Base-by-base conservation (phyloP, 352 stramenopile genomes). In the Phytophthora sp. region DNA sequence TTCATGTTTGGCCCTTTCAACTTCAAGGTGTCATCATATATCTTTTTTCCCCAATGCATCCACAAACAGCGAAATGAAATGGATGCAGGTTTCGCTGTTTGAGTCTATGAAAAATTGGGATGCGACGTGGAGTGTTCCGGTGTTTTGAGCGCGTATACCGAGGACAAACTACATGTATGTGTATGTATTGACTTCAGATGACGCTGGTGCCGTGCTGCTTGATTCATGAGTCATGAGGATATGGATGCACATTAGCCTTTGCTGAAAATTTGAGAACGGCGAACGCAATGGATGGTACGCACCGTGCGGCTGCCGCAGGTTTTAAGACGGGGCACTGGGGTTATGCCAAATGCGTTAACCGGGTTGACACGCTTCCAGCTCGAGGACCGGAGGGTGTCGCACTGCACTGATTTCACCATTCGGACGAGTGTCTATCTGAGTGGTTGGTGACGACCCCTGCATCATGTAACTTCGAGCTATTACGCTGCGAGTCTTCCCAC, bases 41-140 rank as follows among this genome's bases (percentile, higher is more conserved):
- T 30, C 21, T 9, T 41, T 64, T 55, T 64, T 50, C 20, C 35
- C 46, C 20, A 36, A 27, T 35, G 58, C 60, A 66, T 66, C 58
- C 47, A 63, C 31, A 39, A 57, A 56, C 47, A 44, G 30, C 20
- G 23, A 44, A 56, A 56, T 31, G 23, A 44, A 56, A 56, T 31
- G 21, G 18, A 63, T 54, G 21, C 54, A 54, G n/a, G 12, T 66
- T 60, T 47, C 58, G 58, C 58, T 58, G 58, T 66, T 63, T 51
- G 38, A 55, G 38, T 5, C 4, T 21, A 12, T 18, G 18, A 26
- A 62, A 45, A 45, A 29, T 42, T 51, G 41, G 42, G 18, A 63
- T 63, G 39, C 38, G 23, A 7, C 26, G n/a, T 39, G n/a, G 12
- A 7, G 3, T 54, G 8, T 64, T 33, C 54, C 39, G 54, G 54